Percentiles rank a stretch among this genome's conserved stretches.
phyloP scores from a whole-genome alignment of 139 green algal genomes.

The Pleodorina starrii region DNA sequence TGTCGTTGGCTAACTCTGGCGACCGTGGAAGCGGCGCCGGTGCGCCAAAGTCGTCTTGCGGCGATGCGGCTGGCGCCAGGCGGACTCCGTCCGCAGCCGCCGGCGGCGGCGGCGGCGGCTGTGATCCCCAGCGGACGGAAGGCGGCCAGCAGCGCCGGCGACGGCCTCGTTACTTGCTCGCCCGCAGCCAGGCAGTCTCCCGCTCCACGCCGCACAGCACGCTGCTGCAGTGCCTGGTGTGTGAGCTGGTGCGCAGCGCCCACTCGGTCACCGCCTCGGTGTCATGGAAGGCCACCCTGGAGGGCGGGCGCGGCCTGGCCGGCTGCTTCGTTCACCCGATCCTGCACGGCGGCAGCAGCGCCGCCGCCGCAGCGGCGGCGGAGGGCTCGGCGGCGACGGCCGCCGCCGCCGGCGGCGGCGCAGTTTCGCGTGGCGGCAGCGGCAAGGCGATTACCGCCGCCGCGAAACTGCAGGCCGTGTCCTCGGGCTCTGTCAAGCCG shows the following conservation, averaged over 20 bases:
- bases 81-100: too few relatives aligned
- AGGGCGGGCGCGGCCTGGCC: constrained; percentile 34
- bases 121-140: neutral
- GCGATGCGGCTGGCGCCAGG: neutral
- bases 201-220: neutral
- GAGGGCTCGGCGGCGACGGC: neutral
- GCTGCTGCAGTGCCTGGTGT: constrained; percentile 49
- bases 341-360: constrained; percentile 17
- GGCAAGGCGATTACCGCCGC: neutral
- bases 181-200: constrained; percentile 8
- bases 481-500: neutral
- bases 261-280: constrained; percentile 28
- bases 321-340: constrained; percentile 42
- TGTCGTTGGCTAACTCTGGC: too few relatives aligned
- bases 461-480: neutral
- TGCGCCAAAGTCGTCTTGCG: neutral
- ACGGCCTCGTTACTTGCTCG: neutral
- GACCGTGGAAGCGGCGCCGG: too few relatives aligned
- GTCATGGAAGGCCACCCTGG: constrained; percentile 29
- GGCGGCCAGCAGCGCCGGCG: neutral
- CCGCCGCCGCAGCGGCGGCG: neutral
- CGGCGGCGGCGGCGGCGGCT: neutral
- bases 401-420: too few relatives aligned
- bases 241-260: constrained; percentile 15
- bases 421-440: too few relatives aligned